Evolutionary conservation across 371 early-diverging fungal genomes (phyloP).

Genomic region (Entomophthora muscae): DNA sequence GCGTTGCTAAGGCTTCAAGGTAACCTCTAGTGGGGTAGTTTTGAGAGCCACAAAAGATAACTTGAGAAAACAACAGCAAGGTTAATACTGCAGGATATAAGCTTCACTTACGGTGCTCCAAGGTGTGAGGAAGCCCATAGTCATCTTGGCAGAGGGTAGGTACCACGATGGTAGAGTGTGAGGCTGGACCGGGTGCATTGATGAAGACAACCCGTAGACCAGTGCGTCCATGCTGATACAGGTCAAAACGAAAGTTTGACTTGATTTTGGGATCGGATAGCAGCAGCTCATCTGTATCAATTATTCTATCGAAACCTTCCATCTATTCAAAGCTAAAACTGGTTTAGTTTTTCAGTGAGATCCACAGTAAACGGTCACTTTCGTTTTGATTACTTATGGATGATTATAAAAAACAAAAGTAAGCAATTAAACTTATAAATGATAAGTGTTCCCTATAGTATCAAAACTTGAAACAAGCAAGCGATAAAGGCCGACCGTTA

Average conservation of each 20-base stretch:
- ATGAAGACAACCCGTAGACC: slow-evolving; percentile 27
- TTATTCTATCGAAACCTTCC: neutral
- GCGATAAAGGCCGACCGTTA: too few species aligned
- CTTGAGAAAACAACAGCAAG: slow-evolving; percentile 11
- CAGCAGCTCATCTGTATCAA: neutral
- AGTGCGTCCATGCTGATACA: slow-evolving; percentile 1
- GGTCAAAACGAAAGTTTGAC: neutral
- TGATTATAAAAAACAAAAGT: too few species aligned
- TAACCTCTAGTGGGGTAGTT: slow-evolving; percentile 42
- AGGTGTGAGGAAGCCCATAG: slow-evolving; percentile 55
- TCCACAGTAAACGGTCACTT: too few species aligned
- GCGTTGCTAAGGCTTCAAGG: slow-evolving; percentile 46
- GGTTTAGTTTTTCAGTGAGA: too few species aligned
- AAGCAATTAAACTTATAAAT: too few species aligned
- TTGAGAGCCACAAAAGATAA: slow-evolving; percentile 54
- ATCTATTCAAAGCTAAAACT: neutral
- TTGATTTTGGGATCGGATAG: neutral
- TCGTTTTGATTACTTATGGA: too few species aligned
- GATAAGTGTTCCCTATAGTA: too few species aligned
- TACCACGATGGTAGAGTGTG: slow-evolving; percentile 33
- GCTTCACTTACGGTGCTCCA: slow-evolving; percentile 38
- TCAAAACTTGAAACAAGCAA: too few species aligned
- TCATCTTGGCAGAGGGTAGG: slow-evolving; percentile 40
- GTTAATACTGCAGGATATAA: neutral
- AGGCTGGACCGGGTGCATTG: slow-evolving; percentile 29